Base-by-base conservation (phyloP, 768 basidiomycete genomes). In the Trichaptum fuscoviolaceum region DNA sequence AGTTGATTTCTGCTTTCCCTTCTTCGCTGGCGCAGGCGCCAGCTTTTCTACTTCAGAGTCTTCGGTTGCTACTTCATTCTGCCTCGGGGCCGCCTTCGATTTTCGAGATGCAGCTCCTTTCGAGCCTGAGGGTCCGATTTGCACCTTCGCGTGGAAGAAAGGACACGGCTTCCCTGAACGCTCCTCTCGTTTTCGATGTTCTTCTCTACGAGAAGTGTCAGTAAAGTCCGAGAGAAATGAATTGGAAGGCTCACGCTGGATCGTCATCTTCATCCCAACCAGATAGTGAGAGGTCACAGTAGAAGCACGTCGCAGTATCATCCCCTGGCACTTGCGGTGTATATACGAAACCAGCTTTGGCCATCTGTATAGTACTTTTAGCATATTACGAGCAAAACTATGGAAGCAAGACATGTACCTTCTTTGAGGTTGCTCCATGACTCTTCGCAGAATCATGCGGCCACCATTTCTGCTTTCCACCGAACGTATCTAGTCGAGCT, bases 251-350 rank as follows among this genome's bases (percentile, higher is more conserved):
- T 66, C 76, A 97, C 96, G 88, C 74, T 17, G 96, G 96, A 76
- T 96, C 88, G 74, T 99, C 96, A 17, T 85, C 86, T 30, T 82
- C 79, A 58, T 95, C 92, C 96, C 96, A 99, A 0, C 92, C 93
- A 65, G 88, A 87, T 2, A 96, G 84, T 1, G 87, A 83, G 35
- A 89, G 80, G 58, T 88, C 81, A 74, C 96, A 99, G 72, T 95
- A 95, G 5, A 95, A 79, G 76, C 96, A 99, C 0, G 88, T 88
- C 0, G 87, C 93, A 0, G 88, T 85, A 75, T 99, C 96, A 70
- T 93, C 90, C 3, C 83, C 88, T 1, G 79, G 71, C 15, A 80
- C 76, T 65, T 87, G 84, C 1, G 94, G 92, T 0, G 87, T 88
- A 73, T 84, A 93, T 0, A 93, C 84, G 73, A 96, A 97, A 8